Evolutionary conservation across 441 rosid genomes (phyloP).

Genomic region (Mallotus repandus): DNA sequence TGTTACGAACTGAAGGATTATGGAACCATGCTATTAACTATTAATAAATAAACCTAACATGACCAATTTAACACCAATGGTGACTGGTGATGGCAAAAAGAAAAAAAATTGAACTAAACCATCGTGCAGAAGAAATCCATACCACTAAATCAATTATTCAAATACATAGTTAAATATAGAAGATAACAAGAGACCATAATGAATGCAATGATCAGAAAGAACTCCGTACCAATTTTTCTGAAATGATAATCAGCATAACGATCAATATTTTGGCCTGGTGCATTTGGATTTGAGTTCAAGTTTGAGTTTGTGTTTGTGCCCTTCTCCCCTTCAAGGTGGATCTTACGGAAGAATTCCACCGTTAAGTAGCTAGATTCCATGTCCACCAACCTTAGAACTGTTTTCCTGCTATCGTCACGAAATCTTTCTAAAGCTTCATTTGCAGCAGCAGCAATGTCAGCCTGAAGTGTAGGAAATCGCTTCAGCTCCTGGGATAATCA

Average conservation of each 20-base stretch:
- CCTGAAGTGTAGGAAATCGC: conserved; percentile 84
- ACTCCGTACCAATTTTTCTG: conserved; percentile 72
- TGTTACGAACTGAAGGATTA: conserved; percentile 4
- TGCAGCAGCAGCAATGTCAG: conserved; percentile 94
- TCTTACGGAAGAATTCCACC: conserved; percentile 94
- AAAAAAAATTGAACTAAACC: background rate
- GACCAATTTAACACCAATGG: background rate
- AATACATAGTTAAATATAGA: background rate
- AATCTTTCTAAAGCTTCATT: conserved; percentile 91
- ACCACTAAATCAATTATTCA: background rate
- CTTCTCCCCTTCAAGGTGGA: conserved; percentile 78
- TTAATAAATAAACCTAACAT: background rate
- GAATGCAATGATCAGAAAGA: background rate
- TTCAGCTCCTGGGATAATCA: conserved; percentile 68
- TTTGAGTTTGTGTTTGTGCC: conserved; percentile 21
- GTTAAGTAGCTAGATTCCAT: conserved; percentile 98
- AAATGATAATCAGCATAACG: conserved; percentile 77
- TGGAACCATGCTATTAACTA: background rate
- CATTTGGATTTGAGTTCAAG: conserved; percentile 19
- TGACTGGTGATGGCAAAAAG: background rate
- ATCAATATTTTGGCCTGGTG: conserved; percentile 55
- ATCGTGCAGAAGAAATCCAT: background rate
- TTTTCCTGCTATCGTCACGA: conserved; percentile 89
- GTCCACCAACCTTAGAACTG: conserved; percentile 85
- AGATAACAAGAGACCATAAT: background rate